Percentiles rank a stretch among this genome's conserved stretches.
phyloP scores from a whole-genome alignment of 2,329 filamentous ascomycete species.

The Sphaceloma murrayae region DNA sequence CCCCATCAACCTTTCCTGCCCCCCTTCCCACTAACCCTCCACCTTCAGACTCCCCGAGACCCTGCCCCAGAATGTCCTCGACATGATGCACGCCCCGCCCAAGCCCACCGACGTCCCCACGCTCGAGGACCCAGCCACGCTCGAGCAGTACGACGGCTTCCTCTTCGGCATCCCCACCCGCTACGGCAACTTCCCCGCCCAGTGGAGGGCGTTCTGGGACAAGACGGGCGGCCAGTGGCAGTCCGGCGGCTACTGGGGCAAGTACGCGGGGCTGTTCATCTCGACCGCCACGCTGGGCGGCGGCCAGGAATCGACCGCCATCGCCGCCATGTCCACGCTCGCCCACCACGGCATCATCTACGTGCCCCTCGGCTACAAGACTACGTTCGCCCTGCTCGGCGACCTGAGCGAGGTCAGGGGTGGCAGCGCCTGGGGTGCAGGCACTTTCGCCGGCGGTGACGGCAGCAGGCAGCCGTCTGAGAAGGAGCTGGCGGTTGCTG shows the following conservation, averaged over 20 bases:
- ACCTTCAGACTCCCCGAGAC: constrained; percentile 69
- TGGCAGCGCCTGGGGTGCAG: constrained; percentile 85
- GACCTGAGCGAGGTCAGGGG: constrained; percentile 74
- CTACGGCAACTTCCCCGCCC: constrained; percentile 93
- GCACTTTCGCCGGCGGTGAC: constrained; percentile 71
- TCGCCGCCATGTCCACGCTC: constrained; percentile 74
- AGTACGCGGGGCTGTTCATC: constrained; percentile 85
- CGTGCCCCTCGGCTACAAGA: constrained; percentile 90
- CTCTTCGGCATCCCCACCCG: constrained; percentile 91
- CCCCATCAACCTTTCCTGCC: background rate
- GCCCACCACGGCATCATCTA: constrained; percentile 91
- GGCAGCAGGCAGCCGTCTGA: constrained; percentile 71
- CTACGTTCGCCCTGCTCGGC: constrained; percentile 58
- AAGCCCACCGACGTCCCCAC: constrained; percentile 58
- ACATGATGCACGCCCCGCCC: constrained; percentile 81
- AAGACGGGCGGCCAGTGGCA: constrained; percentile 78
- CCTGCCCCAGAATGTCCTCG: constrained; percentile 68
- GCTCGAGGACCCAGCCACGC: constrained; percentile 47
- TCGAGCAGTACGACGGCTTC: constrained; percentile 65
- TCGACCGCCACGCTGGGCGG: constrained; percentile 76
- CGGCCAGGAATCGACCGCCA: constrained; percentile 82
- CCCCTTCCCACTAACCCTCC: background rate
- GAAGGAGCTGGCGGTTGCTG: constrained; percentile 70
- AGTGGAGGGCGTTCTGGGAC: constrained; percentile 95
- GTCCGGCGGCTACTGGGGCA: constrained; percentile 58